phyloP scores from a whole-genome alignment of 73 alveolate genomes.

The Loxodes magnus region DNA sequence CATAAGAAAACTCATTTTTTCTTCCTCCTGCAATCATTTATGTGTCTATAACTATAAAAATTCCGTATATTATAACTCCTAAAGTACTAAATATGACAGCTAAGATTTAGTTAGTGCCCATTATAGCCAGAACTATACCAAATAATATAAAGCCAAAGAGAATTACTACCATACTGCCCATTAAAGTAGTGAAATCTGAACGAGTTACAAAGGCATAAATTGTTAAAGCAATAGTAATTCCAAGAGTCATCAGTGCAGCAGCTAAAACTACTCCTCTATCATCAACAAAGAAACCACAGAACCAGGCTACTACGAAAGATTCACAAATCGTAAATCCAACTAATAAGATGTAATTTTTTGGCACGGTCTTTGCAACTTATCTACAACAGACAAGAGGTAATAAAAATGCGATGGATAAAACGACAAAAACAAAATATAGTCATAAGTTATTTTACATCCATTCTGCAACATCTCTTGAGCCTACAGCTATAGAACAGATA shows the following conservation, averaged over 20 bases:
- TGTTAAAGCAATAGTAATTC: slow-evolving; percentile 73
- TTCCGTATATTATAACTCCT: slow-evolving; percentile 34
- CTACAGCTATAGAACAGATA: not conserved
- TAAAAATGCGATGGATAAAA: slow-evolving; percentile 27
- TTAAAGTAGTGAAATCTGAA: slow-evolving; percentile 67
- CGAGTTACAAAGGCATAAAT: slow-evolving; percentile 74
- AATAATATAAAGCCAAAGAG: slow-evolving; percentile 39
- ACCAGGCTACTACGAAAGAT: slow-evolving; percentile 71
- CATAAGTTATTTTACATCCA: not conserved
- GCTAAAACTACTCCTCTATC: slow-evolving; percentile 41
- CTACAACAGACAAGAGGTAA: slow-evolving; percentile 33
- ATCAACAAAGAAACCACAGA: slow-evolving; percentile 34
- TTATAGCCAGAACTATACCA: slow-evolving; percentile 37
- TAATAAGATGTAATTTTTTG: slow-evolving; percentile 71
- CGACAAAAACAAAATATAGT: slow-evolving; percentile 8
- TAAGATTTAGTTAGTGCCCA: slow-evolving; percentile 15
- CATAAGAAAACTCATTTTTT: slow-evolving; percentile 16
- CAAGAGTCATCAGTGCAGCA: slow-evolving; percentile 84
- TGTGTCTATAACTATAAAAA: slow-evolving; percentile 43
- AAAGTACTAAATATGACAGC: slow-evolving; percentile 25
- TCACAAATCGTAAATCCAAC: slow-evolving; percentile 75
- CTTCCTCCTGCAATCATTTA: slow-evolving; percentile 43
- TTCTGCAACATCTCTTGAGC: not conserved
- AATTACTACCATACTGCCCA: slow-evolving; percentile 40
- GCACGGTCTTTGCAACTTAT: slow-evolving; percentile 65